These are phyloP conservation scores for Nicotiana sylvestris DNA, from an alignment of 257 asterid species.

Conservation along the genomic window DNA sequence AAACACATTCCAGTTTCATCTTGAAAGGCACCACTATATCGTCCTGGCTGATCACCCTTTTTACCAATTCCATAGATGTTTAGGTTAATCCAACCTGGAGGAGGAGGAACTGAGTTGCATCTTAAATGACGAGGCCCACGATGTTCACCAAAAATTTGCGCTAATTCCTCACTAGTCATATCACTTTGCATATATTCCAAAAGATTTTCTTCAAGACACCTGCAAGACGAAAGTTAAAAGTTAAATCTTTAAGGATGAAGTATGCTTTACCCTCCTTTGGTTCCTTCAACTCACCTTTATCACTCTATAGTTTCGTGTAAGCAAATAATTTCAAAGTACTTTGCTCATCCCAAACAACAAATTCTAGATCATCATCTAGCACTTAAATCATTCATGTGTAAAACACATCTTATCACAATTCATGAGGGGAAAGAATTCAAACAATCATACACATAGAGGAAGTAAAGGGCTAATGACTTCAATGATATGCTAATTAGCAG, in stretches of 20 bases:
- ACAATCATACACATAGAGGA: neutral
- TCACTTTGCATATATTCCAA: neutral
- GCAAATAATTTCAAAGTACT: no score
- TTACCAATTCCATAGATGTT: neutral
- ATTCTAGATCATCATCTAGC: no score
- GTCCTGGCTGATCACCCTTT: neutral
- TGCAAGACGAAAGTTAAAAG: neutral
- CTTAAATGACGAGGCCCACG: slow-evolving; percentile 7
- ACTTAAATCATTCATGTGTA: neutral
- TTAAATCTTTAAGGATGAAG: neutral
- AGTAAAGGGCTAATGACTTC: neutral
- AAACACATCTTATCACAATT: neutral
- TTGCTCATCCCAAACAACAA: no score
- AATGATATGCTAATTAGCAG: neutral
- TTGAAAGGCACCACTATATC: neutral
- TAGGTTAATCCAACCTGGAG: slow-evolving; percentile 12
- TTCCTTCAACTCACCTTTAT: no score
- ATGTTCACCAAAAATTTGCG: neutral
- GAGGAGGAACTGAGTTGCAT: neutral
- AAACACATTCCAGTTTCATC: neutral
- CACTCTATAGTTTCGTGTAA: no score
- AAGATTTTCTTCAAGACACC: neutral
- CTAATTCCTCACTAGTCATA: no score
- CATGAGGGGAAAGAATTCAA: no score
- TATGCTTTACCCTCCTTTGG: neutral